Evolutionary conservation across 805 yeast genomes (phyloP).

Genomic region (Priceomyces carsonii): DNA sequence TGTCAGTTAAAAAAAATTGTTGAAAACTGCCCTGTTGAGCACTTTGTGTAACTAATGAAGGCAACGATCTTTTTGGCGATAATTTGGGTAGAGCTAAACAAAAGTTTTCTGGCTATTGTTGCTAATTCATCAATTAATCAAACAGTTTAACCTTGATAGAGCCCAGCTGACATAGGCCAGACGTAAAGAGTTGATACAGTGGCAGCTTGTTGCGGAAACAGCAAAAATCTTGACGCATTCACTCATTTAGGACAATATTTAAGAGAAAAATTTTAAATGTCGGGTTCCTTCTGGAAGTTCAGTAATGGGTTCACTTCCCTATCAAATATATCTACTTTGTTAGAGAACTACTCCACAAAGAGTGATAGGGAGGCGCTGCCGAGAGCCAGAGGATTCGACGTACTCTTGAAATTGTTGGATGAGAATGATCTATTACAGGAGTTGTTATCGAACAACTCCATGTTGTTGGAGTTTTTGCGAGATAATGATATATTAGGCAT

Average conservation of each 20-base stretch:
- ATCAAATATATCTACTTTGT: conserved; percentile 39
- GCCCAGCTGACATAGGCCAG: conserved; percentile 4
- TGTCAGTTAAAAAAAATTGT: no score
- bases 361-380: conserved; percentile 17
- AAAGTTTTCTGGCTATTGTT: no score
- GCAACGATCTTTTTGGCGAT: no score
- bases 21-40: no score
- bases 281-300: conserved; percentile 50
- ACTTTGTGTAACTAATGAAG: no score
- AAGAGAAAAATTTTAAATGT: conserved; percentile 24
- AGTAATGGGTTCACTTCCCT: conserved; percentile 46
- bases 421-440: conserved; percentile 46
- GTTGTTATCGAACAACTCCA: conserved; percentile 41
- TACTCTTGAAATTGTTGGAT: conserved; percentile 38
- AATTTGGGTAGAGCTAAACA: no score
- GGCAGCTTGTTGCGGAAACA: neutral
- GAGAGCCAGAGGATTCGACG: conserved; percentile 20
- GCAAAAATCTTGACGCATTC: conserved; percentile 1
- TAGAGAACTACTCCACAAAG: conserved; percentile 32
- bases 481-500: conserved; percentile 36
- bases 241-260: conserved; percentile 1
- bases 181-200: conserved; percentile 2
- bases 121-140: no score
- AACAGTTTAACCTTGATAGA: conserved; percentile 5
- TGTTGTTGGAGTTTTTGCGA: conserved; percentile 42